phyloP scores from a whole-genome alignment of 2,329 filamentous ascomycete species.

The Alternaria sp. region DNA sequence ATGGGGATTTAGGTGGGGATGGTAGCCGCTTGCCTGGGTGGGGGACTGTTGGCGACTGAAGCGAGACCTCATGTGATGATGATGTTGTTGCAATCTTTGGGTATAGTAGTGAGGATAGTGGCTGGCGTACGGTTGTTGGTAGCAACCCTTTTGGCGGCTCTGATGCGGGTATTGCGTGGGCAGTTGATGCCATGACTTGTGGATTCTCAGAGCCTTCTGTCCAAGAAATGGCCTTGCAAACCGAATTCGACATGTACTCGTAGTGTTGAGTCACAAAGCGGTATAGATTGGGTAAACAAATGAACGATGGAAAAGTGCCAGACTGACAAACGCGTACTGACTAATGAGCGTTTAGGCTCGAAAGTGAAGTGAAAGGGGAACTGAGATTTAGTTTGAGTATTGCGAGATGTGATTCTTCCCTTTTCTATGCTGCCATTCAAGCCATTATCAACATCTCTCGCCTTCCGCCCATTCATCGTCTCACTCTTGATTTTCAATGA shows the following conservation, averaged over 20 bases:
- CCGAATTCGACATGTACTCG: background rate
- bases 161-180: background rate
- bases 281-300: background rate
- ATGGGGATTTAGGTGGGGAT: background rate
- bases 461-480: background rate
- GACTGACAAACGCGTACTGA: background rate
- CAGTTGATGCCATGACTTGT: background rate
- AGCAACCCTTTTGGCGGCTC: background rate
- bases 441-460: background rate
- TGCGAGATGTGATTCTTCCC: background rate
- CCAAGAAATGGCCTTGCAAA: background rate
- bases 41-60: background rate
- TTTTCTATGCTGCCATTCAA: background rate
- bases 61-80: background rate
- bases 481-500: no score
- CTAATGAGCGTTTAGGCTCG: background rate
- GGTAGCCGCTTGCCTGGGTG: background rate
- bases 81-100: background rate
- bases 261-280: background rate
- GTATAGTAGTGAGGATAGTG: background rate
- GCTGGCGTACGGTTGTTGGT: background rate
- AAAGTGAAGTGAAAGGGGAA: background rate
- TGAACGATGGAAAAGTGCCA: background rate
- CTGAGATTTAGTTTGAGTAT: background rate
- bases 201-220: background rate